phyloP scores from a whole-genome alignment of 2,329 filamentous ascomycete species.

The Aureobasidium sp. region DNA sequence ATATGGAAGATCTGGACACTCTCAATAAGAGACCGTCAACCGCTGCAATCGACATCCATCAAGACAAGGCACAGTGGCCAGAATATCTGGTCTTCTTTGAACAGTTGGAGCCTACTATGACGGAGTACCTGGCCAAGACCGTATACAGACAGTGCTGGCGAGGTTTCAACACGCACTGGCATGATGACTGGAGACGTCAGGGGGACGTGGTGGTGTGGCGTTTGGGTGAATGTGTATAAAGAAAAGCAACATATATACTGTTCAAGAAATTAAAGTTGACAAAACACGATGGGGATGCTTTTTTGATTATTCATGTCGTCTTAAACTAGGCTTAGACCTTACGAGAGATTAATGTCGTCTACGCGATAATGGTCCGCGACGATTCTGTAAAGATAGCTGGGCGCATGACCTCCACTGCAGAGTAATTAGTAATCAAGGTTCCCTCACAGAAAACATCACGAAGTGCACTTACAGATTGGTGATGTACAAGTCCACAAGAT shows the following conservation, averaged over 20 bases:
- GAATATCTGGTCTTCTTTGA: conserved; percentile 46
- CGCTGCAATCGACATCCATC: conserved; percentile 10
- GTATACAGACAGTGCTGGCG: conserved; percentile 51
- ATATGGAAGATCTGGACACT: conserved; percentile 28
- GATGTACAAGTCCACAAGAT: conserved; percentile 71
- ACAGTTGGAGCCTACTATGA: conserved; percentile 44
- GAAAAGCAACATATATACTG: neutral
- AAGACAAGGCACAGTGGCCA: conserved; percentile 30
- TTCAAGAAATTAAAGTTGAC: neutral
- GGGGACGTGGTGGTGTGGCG: conserved; percentile 57
- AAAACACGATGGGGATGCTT: neutral
- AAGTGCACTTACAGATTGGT: conserved; percentile 61
- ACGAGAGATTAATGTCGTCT: conserved; percentile 54
- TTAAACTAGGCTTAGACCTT: neutral
- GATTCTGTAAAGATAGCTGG: conserved; percentile 63
- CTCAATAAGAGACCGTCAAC: neutral
- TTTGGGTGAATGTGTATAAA: neutral
- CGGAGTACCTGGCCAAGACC: conserved; percentile 32
- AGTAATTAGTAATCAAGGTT: neutral
- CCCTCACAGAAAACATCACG: neutral
- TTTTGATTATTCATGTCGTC: neutral
- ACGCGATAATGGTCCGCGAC: conserved; percentile 67
- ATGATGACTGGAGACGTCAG: conserved; percentile 51
- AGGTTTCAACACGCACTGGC: conserved; percentile 52
- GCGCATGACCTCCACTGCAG: conserved; percentile 55